Conservation (phyloP, 805 yeast species). For the Hanseniaspora nectarophila region DNA sequence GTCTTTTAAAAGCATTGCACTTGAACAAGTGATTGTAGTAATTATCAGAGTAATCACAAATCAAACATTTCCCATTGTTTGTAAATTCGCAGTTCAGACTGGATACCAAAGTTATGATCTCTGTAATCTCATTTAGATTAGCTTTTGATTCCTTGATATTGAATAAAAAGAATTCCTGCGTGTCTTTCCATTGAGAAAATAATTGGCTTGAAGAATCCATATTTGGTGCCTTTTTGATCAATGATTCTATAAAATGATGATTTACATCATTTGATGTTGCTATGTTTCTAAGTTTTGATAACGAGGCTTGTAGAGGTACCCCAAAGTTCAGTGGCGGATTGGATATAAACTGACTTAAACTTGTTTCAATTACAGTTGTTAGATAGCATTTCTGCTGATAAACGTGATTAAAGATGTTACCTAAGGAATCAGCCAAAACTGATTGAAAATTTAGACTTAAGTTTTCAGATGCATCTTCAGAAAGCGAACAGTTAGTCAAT, state of each 20-base stretch:
- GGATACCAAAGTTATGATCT: background rate
- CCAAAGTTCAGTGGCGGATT: background rate
- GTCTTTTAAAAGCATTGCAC: background rate
- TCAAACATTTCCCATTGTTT: background rate
- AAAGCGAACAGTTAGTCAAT: background rate
- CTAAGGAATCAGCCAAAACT: background rate
- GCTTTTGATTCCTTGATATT: background rate
- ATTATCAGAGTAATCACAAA: constrained; percentile 13
- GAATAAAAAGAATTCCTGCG: background rate
- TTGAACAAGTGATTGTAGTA: background rate
- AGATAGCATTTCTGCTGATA: background rate
- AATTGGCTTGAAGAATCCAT: background rate
- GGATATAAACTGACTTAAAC: no score
- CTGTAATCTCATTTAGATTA: background rate
- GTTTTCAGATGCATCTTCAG: background rate
- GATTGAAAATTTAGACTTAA: background rate
- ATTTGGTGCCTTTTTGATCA: background rate
- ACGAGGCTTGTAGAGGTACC: background rate
- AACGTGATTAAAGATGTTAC: background rate
- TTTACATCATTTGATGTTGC: background rate
- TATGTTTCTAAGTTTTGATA: background rate
- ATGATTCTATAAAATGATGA: background rate
- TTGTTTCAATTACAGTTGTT: background rate
- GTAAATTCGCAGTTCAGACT: constrained; percentile 10
- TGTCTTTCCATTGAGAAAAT: background rate